Percentiles rank a stretch among this genome's conserved stretches.
Evolutionary conservation across 2,329 filamentous ascomycete species (phyloP).

Genomic region (Diaporthe nobilis): DNA sequence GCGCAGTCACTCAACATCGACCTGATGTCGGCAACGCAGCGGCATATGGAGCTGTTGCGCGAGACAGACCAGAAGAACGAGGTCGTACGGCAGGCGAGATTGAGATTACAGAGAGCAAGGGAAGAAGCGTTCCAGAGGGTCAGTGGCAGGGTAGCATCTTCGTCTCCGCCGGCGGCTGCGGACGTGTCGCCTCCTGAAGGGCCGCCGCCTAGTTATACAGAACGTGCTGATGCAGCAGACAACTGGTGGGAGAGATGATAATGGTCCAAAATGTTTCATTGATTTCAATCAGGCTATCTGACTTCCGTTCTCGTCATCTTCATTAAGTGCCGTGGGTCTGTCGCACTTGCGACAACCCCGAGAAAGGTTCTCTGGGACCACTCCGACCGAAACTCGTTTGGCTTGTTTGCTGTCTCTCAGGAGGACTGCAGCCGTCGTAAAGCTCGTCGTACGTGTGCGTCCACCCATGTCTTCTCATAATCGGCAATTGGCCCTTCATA

Average conservation of each 20-base stretch:
- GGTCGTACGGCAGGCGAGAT: constrained; percentile 52
- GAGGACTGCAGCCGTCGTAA: not conserved
- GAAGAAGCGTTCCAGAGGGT: constrained; percentile 57
- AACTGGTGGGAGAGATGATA: constrained; percentile 26
- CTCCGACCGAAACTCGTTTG: not conserved
- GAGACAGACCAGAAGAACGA: constrained; percentile 51
- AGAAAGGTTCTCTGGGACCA: not conserved
- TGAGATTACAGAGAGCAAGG: constrained; percentile 60
- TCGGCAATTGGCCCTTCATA: not conserved
- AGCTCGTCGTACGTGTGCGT: not conserved
- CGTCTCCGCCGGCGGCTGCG: not conserved
- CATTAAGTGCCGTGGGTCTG: not conserved
- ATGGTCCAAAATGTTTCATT: not conserved
- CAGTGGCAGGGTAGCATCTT: not conserved
- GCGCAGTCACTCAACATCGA: constrained; percentile 51
- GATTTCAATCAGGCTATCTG: not conserved
- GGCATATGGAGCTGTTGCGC: constrained; percentile 48
- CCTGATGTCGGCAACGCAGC: constrained; percentile 49
- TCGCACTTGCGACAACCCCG: not conserved
- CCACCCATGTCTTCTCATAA: not conserved
- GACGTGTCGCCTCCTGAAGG: constrained; percentile 13
- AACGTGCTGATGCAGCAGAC: not conserved
- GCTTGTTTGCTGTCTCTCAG: not conserved
- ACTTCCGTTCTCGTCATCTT: not conserved
- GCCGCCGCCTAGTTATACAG: constrained; percentile 32